Evolutionary conservation across 768 basidiomycete species (phyloP).

Genomic region (Xerocomus spinulosus): DNA sequence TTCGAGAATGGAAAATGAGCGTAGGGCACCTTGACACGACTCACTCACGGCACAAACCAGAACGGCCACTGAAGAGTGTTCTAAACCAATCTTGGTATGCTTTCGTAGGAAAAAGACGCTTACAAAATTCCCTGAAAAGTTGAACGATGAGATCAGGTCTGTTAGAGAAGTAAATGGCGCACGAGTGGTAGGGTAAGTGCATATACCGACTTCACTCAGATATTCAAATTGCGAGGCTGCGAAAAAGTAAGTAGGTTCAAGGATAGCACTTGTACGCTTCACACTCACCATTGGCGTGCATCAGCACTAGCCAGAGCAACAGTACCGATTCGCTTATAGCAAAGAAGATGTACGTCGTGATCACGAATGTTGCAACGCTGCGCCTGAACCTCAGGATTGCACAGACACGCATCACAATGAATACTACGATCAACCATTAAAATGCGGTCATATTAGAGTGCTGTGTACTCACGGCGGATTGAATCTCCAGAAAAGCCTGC

Average conservation of each 20-base stretch:
- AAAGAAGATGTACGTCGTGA: slow-evolving; percentile 10
- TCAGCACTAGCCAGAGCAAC: background rate
- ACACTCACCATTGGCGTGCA: background rate
- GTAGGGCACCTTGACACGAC: background rate
- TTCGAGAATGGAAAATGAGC: background rate
- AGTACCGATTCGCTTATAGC: background rate
- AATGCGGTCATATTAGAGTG: background rate
- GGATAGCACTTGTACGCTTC: no score
- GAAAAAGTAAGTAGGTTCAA: background rate
- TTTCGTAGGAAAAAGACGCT: background rate
- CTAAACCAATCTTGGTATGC: background rate
- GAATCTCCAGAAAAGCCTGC: slow-evolving; percentile 4
- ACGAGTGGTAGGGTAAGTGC: slow-evolving; percentile 4
- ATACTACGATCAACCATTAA: slow-evolving; percentile 7
- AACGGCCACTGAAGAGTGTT: slow-evolving; percentile 10
- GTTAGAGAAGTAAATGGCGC: background rate
- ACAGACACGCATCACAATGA: slow-evolving; percentile 23
- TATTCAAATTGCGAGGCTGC: slow-evolving; percentile 3
- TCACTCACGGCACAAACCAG: background rate
- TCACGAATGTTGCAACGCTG: background rate
- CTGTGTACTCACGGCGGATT: slow-evolving; percentile 9
- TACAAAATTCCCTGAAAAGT: slow-evolving; percentile 3
- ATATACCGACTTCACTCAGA: slow-evolving; percentile 9
- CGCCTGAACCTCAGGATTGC: slow-evolving; percentile 19
- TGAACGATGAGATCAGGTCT: background rate